phyloP scores from a whole-genome alignment of 2,329 filamentous ascomycete genomes.

The Fusarium tjaetaba region DNA sequence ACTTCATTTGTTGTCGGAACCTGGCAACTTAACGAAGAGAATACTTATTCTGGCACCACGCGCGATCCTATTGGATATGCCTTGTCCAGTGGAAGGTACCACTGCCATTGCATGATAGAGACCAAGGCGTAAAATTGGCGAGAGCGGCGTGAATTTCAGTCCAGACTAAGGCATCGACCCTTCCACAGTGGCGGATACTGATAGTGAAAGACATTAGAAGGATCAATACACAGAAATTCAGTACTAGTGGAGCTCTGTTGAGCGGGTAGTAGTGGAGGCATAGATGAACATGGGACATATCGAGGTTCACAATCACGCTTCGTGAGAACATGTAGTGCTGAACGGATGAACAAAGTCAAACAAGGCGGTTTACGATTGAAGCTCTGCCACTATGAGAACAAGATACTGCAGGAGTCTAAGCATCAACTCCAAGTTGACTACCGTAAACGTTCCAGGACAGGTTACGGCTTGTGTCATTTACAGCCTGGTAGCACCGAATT shows the following conservation, averaged over 20 bases:
- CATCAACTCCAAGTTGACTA: background rate
- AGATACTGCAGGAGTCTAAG: accelerated
- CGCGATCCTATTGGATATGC: no score
- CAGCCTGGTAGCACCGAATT: no score
- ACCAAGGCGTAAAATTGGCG: no score
- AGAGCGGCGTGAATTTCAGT: no score
- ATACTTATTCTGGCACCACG: background rate
- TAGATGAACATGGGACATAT: background rate
- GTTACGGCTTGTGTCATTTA: background rate
- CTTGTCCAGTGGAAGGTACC: no score
- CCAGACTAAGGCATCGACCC: background rate
- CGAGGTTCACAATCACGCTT: background rate
- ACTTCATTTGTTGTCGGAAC: background rate
- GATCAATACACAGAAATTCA: background rate
- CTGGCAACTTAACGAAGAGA: background rate
- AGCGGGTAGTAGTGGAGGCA: background rate
- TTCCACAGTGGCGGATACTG: background rate
- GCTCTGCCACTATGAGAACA: no score
- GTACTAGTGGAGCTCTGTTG: background rate
- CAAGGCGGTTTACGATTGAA: background rate
- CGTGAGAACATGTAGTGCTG: background rate
- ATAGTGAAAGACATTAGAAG: no score
- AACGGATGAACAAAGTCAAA: background rate
- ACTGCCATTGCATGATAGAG: background rate
- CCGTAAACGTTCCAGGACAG: background rate